phyloP scores from a whole-genome alignment of 176 grass and related monocot genomes.

The sorghum (Sorghum bicolor) region Sorghum_bicolor_NCBIv3 NC_012872.2:6133001-6133500 shows the following conservation, averaged over 20 bases:
- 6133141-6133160: slow-evolving; percentile 74
- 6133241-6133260: slow-evolving; percentile 71
- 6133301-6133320: slow-evolving; percentile 26
- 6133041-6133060: slow-evolving; percentile 74
- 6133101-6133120: slow-evolving; percentile 57
- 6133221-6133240: slow-evolving; percentile 68
- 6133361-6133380: slow-evolving; percentile 46
- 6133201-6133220: slow-evolving; percentile 61
- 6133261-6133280: slow-evolving; percentile 39
- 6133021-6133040: slow-evolving; percentile 82
- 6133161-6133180: slow-evolving; percentile 53
- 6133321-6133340: slow-evolving; percentile 28
- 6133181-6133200: slow-evolving; percentile 62
- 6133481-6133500: slow-evolving; percentile 13
- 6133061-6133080: slow-evolving; percentile 93
- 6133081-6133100: slow-evolving; percentile 63
- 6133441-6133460: slow-evolving; percentile 24
- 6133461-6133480: slow-evolving; percentile 11
- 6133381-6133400: slow-evolving; percentile 96
- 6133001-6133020: slow-evolving; percentile 48
- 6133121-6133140: slow-evolving; percentile 75
- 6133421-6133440: slow-evolving; percentile 85
- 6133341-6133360: slow-evolving; percentile 32
- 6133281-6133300: slow-evolving; percentile 30
- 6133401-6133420: slow-evolving; percentile 94